These are phyloP conservation scores for Conticribra weissflogii DNA, from an alignment of 108 stramenopile genomes.

Conservation along the genomic window DNA sequence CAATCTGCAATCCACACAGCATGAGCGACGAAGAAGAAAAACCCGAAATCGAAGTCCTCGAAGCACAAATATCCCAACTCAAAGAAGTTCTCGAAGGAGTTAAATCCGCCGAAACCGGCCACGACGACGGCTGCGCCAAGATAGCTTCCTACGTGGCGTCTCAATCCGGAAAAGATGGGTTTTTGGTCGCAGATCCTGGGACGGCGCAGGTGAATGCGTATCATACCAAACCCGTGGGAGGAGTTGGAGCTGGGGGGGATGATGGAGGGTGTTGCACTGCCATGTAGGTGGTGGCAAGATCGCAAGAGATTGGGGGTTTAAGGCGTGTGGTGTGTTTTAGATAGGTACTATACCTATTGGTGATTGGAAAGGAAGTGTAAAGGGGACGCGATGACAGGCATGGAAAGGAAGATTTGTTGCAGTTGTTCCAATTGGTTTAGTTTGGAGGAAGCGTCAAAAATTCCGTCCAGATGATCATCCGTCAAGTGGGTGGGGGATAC, in stretches of 20 bases:
- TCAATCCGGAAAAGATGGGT: slow-evolving; percentile 17
- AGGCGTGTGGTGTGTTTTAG: too few species aligned
- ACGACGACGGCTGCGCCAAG: slow-evolving; percentile 12
- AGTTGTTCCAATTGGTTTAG: too few species aligned
- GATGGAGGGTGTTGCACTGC: slow-evolving; percentile 22
- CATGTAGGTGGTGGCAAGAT: neutral
- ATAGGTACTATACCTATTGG: too few species aligned
- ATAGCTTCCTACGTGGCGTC: slow-evolving; percentile 15
- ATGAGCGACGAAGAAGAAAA: slow-evolving; percentile 21
- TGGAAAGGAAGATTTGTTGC: too few species aligned
- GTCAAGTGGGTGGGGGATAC: too few species aligned
- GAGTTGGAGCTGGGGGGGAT: slow-evolving; percentile 17
- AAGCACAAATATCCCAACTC: slow-evolving; percentile 15
- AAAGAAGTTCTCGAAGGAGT: slow-evolving; percentile 23
- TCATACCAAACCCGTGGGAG: slow-evolving; percentile 18
- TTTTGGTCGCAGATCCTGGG: slow-evolving; percentile 15
- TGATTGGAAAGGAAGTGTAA: too few species aligned
- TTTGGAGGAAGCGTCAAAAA: too few species aligned
- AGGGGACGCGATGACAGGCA: too few species aligned
- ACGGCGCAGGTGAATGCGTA: slow-evolving; percentile 15
- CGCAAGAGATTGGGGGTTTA: neutral
- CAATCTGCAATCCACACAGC: neutral
- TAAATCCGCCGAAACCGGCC: slow-evolving; percentile 6
- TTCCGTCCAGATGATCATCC: too few species aligned
- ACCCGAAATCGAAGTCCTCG: slow-evolving; percentile 21